phyloP scores from a whole-genome alignment of 202 grass and related monocot genomes.

The Elaeis oleifera region DNA sequence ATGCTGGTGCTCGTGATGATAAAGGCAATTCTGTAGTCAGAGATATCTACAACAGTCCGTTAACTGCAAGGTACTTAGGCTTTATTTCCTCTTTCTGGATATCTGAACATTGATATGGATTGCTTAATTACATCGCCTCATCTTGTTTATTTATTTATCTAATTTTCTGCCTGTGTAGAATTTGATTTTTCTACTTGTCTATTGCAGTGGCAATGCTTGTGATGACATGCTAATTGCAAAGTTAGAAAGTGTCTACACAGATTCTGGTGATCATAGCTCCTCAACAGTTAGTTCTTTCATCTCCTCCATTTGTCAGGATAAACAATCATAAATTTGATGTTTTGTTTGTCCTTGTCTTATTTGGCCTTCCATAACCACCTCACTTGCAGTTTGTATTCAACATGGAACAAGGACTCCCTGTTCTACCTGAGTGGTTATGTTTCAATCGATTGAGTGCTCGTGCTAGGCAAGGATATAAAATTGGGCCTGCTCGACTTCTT shows the following conservation, averaged over 20 bases:
- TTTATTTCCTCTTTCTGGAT: slow-evolving; percentile 5
- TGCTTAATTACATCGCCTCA: too few species aligned
- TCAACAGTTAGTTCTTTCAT: slow-evolving; percentile 50
- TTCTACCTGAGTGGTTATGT: slow-evolving; percentile 74
- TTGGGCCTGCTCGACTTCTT: slow-evolving; percentile 70
- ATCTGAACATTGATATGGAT: slow-evolving; percentile 2
- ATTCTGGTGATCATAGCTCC: slow-evolving; percentile 71
- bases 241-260: slow-evolving; percentile 83
- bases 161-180: neutral
- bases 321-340: too few species aligned
- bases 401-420: slow-evolving; percentile 76
- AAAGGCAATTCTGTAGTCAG: slow-evolving; percentile 58
- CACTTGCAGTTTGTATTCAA: slow-evolving; percentile 72
- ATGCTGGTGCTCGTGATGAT: slow-evolving; percentile 83
- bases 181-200: neutral
- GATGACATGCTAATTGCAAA: slow-evolving; percentile 81
- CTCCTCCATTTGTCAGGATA: too few species aligned
- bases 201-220: slow-evolving; percentile 69
- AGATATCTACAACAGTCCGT: slow-evolving; percentile 89
- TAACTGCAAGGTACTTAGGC: slow-evolving; percentile 71
- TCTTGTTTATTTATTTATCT: too few species aligned
- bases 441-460: slow-evolving; percentile 82
- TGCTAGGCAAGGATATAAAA: slow-evolving; percentile 59
- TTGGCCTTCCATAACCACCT: slow-evolving; percentile 10
- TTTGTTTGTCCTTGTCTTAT: slow-evolving; percentile 14